Evolutionary conservation across 2,329 filamentous ascomycete genomes (phyloP), one percentile per base, ranked within the genome.

Genomic region (Epichloe sibirici): DNA sequence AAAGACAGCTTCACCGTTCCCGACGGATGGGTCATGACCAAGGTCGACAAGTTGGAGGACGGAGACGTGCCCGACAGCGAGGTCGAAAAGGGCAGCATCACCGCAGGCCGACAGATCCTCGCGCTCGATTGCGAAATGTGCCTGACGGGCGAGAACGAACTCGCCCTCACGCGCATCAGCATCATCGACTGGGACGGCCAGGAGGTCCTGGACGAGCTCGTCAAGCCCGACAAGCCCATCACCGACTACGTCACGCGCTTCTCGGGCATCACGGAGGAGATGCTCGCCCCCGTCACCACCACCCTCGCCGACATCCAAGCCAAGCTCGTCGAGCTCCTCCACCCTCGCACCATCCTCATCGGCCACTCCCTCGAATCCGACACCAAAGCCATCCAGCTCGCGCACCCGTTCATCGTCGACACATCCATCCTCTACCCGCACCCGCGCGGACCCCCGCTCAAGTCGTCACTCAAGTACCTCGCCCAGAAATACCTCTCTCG

Each of bases 121-220:
- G 85, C 89, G 1, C 74, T 98, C 51, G 93, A 98, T 66, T 98
- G 93, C 69, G 93, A 98, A 69, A 98, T 98, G 93, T 95, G 90
- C 66, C 83, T 89, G 70, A 94, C 90, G 2, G 86, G 84, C 55
- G 82, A 85, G 55, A 82, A 82, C 47, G 80, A 88, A 58, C 88
- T 86, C 57, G 88, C 90, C 38, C 81, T 98, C 44, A 94, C 93
- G 2, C 83, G 93, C 53, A 85, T 97, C 65, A 96, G 90, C 65
- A 68, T 97, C 40, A 74, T 98, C 7, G 74, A 82, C 55, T 98
- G 93, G 91, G 81, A 90, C 59, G 90, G 90, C 48, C 79, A 82
- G 37, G 78, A 87, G 9, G 75, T 95, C 15, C 71, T 97, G 49
- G 93, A 98, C 65, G 87, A 95, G 69, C 79, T 97, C 12, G 93